Base-by-base conservation (phyloP, 176 grass and related monocot species). In the Paspalum notatum region DNA sequence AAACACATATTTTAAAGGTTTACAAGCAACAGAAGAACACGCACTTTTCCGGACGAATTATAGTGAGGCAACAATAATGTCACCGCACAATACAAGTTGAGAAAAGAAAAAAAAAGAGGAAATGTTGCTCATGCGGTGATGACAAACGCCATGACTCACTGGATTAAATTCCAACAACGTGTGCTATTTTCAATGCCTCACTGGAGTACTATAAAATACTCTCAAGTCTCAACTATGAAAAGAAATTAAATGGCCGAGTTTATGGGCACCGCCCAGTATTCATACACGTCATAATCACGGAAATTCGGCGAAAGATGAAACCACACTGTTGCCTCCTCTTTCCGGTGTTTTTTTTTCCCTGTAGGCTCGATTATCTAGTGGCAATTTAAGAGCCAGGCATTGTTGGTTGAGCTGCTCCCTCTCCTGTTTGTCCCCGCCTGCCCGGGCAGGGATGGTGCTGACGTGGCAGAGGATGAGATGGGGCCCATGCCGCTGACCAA, bases 401-500 rank as follows among this genome's bases (percentile, higher is more conserved):
- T 63, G 68, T 64, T 64, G 3, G 80, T 56, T 38, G 66, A 26
- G 32, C 24, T 16, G 54, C 49, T 27, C 49, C 41, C 15, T 27
- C 14, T 10, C 41, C 14, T 27, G n/a, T 6, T 27, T 17, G 7
- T 9, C 18, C 51, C 52, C 40, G 2, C 62, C 16, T 27, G 61
- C 75, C 55, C 42, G 64, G 71, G 77, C 17, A 68, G 7, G 70
- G 55, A 43, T 21, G 82, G 22, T 16, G 71, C 82, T 89, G 77
- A 89, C 64, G 20, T 85, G 87, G 82, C 71, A 85, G 56, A 64
- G 56, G 82, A 89, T 89, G 82, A 71, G 77, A 57, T 85, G 77
- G 71, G 51, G 3, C 61, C 71, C 71, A 16, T 0, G 15, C n/a
- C 16, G 47, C 82, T 71, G 64, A 70, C 87, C 87, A 89, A 89